These are phyloP conservation scores for Raffaelea arxii DNA, from an alignment of 2,329 filamentous ascomycete genomes.

Conservation along the genomic window DNA sequence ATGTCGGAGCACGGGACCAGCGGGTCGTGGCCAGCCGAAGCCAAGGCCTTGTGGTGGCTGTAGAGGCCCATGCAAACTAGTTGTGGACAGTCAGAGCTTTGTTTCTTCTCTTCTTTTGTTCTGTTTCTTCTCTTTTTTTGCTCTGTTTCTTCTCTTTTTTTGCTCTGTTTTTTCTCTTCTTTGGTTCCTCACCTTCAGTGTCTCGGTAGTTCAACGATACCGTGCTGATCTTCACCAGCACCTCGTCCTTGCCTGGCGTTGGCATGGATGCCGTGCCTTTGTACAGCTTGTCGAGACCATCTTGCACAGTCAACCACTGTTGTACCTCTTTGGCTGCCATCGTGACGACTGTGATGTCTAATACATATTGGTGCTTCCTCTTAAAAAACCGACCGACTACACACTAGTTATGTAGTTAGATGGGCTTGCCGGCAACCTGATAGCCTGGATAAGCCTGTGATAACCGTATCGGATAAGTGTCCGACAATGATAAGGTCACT, in stretches of 20 bases:
- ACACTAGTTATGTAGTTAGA: no score
- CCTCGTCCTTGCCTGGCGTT: constrained; percentile 38
- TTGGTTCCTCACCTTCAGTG: constrained; percentile 31
- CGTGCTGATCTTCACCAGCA: constrained; percentile 35
- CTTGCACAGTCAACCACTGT: constrained; percentile 46
- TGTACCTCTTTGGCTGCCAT: constrained; percentile 17
- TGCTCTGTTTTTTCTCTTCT: background rate
- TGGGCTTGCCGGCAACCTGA: no score
- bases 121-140: background rate
- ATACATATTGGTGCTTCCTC: background rate
- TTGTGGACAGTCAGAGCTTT: background rate
- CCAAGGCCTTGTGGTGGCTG: constrained; percentile 50
- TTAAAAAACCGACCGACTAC: no score
- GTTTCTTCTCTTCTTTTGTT: background rate
- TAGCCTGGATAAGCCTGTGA: no score
- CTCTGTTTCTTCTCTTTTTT: background rate
- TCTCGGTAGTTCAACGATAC: constrained; percentile 42
- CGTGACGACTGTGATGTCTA: background rate
- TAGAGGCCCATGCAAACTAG: constrained; percentile 57
- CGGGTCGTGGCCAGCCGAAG: constrained; percentile 22
- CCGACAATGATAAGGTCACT: no score
- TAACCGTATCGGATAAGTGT: no score
- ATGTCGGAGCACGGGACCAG: constrained; percentile 62
- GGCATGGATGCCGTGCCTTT: constrained; percentile 35
- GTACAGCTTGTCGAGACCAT: constrained; percentile 45